Conservation (phyloP, 1,284 basidiomycete species). For the Mycosarcoma mackinlayi region DNA sequence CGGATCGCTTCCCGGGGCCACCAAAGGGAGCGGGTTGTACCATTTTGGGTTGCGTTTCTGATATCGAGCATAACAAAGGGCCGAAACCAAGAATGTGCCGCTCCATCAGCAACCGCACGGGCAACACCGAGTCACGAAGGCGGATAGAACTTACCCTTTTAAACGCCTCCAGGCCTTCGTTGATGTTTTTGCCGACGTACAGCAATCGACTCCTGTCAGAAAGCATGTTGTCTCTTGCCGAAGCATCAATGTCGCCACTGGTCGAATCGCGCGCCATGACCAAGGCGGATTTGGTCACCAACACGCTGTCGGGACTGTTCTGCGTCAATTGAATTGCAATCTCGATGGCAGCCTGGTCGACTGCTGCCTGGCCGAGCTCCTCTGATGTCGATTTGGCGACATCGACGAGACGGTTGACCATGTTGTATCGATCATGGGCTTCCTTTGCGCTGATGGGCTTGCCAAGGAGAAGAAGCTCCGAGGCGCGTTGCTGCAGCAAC, state of each 20-base stretch:
- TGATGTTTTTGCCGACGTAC: constrained; percentile 79
- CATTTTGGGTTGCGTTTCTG: constrained; percentile 54
- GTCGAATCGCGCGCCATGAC: constrained; percentile 46
- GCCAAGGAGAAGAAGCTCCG: constrained; percentile 81
- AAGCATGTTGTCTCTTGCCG: constrained; percentile 72
- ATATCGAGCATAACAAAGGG: not conserved
- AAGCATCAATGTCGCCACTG: constrained; percentile 73
- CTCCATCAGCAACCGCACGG: no score
- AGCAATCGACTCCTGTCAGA: constrained; percentile 73
- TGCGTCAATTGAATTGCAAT: constrained; percentile 75
- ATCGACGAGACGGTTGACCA: constrained; percentile 68
- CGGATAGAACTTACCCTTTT: constrained; percentile 69
- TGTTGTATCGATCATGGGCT: constrained; percentile 78
- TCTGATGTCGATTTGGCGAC: constrained; percentile 71
- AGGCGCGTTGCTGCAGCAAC: constrained; percentile 75
- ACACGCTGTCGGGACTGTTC: constrained; percentile 84
- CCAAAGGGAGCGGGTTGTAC: constrained; percentile 36
- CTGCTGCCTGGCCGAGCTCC: constrained; percentile 73
- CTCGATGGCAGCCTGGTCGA: constrained; percentile 74
- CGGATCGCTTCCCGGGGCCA: constrained; percentile 1
- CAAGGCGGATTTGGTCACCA: constrained; percentile 76
- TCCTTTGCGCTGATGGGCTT: constrained; percentile 76
- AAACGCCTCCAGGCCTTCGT: constrained; percentile 73
- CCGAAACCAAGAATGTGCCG: no score
- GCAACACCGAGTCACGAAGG: no score